Evolutionary conservation across 371 early-diverging fungal species (phyloP).

Genomic region (Mucor sp.): DNA sequence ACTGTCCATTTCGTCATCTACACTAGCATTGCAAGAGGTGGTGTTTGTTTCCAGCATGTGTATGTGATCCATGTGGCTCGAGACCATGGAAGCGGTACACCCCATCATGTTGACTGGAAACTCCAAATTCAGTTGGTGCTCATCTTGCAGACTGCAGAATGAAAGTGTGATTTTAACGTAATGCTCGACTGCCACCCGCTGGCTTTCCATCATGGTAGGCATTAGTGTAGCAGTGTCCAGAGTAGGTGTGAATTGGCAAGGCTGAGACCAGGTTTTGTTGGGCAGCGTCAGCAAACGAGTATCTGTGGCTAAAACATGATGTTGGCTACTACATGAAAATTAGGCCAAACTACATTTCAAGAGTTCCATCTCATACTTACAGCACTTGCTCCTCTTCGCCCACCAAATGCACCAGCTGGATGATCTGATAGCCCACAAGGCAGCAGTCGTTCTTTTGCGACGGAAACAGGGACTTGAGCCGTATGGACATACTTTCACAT

Average conservation of each 20-base stretch:
- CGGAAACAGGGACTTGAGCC: slow-evolving; percentile 6
- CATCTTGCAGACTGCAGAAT: not conserved
- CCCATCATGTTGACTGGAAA: slow-evolving; percentile 14
- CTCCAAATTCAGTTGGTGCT: not conserved
- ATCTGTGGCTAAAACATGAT: slow-evolving; percentile 13
- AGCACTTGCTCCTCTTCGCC: slow-evolving; percentile 9
- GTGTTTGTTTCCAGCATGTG: not conserved
- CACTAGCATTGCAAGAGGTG: not conserved
- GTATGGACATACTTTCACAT: not conserved
- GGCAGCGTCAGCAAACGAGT: slow-evolving; percentile 16
- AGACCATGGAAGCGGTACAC: not conserved
- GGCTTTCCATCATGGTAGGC: slow-evolving; percentile 9
- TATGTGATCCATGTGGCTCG: not conserved
- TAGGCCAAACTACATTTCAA: no score
- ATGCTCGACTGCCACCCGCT: slow-evolving; percentile 2
- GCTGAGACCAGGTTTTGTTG: slow-evolving; percentile 15
- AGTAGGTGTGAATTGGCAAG: slow-evolving; percentile 9
- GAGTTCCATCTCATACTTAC: not conserved
- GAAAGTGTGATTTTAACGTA: slow-evolving; percentile 6
- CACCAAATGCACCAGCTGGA: slow-evolving; percentile 10
- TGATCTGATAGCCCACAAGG: slow-evolving; percentile 20
- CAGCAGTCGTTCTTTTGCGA: not conserved
- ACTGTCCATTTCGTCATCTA: not conserved
- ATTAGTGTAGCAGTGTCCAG: not conserved
- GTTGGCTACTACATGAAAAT: slow-evolving; percentile 9